Evolutionary conservation across 441 rosid genomes (phyloP).

Genomic region (Biscutella laevigata): DNA sequence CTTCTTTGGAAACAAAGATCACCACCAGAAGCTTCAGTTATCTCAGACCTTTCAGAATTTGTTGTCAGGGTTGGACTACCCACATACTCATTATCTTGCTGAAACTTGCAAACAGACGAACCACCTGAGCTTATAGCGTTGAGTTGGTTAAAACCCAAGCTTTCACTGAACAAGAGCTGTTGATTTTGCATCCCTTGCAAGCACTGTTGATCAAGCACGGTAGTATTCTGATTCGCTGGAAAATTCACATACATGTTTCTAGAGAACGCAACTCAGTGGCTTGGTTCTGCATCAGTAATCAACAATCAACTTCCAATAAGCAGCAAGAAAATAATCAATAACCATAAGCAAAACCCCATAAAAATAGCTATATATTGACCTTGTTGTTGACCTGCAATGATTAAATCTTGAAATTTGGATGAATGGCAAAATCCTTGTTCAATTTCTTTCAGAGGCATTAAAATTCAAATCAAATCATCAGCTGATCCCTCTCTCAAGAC

Average conservation of each 20-base stretch:
- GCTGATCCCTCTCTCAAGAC: constrained; percentile 11
- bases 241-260: constrained; percentile 14
- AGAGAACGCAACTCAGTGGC: constrained; percentile 13
- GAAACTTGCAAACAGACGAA: constrained; percentile 22
- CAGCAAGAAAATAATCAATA: neutral
- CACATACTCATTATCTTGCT: constrained; percentile 30
- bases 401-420: neutral
- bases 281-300: neutral
- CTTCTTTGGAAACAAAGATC: constrained; percentile 24
- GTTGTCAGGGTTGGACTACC: constrained; percentile 34
- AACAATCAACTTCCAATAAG: neutral
- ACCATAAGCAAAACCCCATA: neutral
- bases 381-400: constrained; percentile 6
- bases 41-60: constrained; percentile 36
- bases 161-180: constrained; percentile 14
- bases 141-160: constrained; percentile 22
- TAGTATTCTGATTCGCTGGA: constrained; percentile 19
- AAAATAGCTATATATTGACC: constrained; percentile 21
- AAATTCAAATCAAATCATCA: constrained; percentile 21
- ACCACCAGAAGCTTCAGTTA: constrained; percentile 27
- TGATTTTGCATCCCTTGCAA: constrained; percentile 28
- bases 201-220: constrained; percentile 22
- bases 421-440: constrained; percentile 25
- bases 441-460: constrained; percentile 35
- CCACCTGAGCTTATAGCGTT: constrained; percentile 22